Evolutionary conservation across 768 basidiomycete species (phyloP).

Genomic region (Clathrus columnatus): DNA sequence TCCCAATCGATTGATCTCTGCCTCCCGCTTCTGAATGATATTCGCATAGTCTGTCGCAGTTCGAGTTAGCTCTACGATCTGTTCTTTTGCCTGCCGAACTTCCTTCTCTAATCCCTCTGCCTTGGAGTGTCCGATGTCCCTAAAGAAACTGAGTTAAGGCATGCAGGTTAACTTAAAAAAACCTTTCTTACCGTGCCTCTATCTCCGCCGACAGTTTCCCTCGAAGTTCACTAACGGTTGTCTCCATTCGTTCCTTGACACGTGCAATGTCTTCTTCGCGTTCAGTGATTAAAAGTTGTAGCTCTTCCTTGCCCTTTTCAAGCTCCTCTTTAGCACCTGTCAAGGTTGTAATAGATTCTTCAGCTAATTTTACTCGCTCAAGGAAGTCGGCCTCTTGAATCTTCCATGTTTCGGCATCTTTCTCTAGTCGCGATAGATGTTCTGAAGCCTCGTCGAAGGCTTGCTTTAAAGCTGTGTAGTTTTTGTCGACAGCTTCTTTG

Average conservation of each 20-base stretch:
- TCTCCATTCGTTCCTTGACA: slow-evolving; percentile 67
- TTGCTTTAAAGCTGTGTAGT: slow-evolving; percentile 56
- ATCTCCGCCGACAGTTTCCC: slow-evolving; percentile 57
- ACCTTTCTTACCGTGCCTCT: slow-evolving; percentile 48
- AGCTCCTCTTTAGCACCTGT: slow-evolving; percentile 53
- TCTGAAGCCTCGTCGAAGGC: slow-evolving; percentile 82
- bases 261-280: slow-evolving; percentile 75
- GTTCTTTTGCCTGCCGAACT: slow-evolving; percentile 61
- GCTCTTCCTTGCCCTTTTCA: slow-evolving; percentile 56
- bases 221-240: slow-evolving; percentile 56
- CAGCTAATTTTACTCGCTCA: slow-evolving; percentile 47
- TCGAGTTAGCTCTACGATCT: slow-evolving; percentile 68
- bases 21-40: slow-evolving; percentile 71
- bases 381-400: slow-evolving; percentile 54
- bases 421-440: slow-evolving; percentile 75
- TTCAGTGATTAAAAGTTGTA: slow-evolving; percentile 56
- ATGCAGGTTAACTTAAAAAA: neutral
- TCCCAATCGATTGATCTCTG: slow-evolving; percentile 48
- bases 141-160: slow-evolving; percentile 22
- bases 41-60: slow-evolving; percentile 67
- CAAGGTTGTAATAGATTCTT: slow-evolving; percentile 50
- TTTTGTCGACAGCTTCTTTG: slow-evolving; percentile 75
- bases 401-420: slow-evolving; percentile 61
- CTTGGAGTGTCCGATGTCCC: slow-evolving; percentile 56
- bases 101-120: slow-evolving; percentile 57